These are phyloP conservation scores for Fusarium chuoi DNA, from an alignment of 2,329 filamentous ascomycete species.

Conservation along the genomic window DNA sequence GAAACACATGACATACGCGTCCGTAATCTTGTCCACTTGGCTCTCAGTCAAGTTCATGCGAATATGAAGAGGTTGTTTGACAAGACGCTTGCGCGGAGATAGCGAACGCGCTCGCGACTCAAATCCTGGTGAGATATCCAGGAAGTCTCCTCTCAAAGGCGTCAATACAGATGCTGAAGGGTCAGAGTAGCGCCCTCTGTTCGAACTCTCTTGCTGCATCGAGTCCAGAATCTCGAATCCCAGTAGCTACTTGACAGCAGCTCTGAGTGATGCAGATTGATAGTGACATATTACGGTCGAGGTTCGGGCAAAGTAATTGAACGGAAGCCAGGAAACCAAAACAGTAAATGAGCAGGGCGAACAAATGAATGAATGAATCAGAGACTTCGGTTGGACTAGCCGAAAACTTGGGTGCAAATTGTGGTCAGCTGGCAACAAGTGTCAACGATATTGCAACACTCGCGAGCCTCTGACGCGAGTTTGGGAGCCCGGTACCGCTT, in stretches of 20 bases:
- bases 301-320: background rate
- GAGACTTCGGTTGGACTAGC: background rate
- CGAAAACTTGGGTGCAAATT: background rate
- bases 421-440: conserved; percentile 11
- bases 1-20: conserved; percentile 51
- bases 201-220: conserved; percentile 34
- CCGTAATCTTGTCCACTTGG: conserved; percentile 60
- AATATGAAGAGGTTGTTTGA: conserved; percentile 55
- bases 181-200: conserved; percentile 39
- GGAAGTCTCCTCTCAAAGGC: conserved; percentile 52
- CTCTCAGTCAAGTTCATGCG: conserved; percentile 61
- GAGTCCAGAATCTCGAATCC: conserved; percentile 1
- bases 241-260: conserved; percentile 11
- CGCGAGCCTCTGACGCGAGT: background rate
- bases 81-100: conserved; percentile 49
- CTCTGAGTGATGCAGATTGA: background rate
- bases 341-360: background rate
- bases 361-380: background rate
- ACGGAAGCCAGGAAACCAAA: background rate
- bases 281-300: background rate
- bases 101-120: conserved; percentile 48
- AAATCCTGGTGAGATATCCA: conserved; percentile 46
- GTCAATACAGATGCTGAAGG: conserved; percentile 39
- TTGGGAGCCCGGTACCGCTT: too few species aligned
- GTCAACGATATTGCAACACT: background rate